phyloP scores from a whole-genome alignment of 2,329 filamentous ascomycete species.

The Colletotrichum sp. region DNA sequence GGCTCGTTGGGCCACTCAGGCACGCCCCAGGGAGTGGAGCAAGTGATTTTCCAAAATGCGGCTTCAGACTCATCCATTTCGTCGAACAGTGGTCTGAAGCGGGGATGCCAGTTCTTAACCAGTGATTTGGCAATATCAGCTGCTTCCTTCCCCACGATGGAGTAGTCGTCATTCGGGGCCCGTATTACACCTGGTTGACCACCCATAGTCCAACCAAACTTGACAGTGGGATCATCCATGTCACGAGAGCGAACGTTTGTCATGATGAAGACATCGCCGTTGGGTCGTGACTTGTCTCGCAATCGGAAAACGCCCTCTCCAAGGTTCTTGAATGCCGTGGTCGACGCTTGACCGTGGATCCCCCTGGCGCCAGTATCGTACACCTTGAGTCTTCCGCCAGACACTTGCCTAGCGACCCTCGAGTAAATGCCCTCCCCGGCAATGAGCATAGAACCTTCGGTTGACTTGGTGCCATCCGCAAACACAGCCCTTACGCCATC shows the following conservation, averaged over 20 bases:
- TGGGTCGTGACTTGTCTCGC: slow-evolving; percentile 49
- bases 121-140: neutral
- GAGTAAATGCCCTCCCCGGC: slow-evolving; percentile 69
- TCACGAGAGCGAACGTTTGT: slow-evolving; percentile 68
- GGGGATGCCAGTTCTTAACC: neutral
- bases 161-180: slow-evolving; percentile 64
- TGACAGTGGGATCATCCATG: slow-evolving; percentile 59
- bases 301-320: slow-evolving; percentile 69
- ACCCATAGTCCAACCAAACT: slow-evolving; percentile 70
- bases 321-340: slow-evolving; percentile 63
- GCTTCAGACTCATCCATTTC: neutral
- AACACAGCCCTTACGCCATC: slow-evolving; percentile 63
- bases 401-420: slow-evolving; percentile 64
- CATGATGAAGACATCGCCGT: slow-evolving; percentile 59
- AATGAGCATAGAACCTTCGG: slow-evolving; percentile 63
- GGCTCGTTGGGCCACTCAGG: slow-evolving; percentile 65
- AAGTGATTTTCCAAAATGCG: slow-evolving; percentile 72
- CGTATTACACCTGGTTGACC: slow-evolving; percentile 62
- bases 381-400: slow-evolving; percentile 40
- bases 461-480: slow-evolving; percentile 63
- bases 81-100: neutral
- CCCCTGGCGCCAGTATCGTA: slow-evolving; percentile 33
- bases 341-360: slow-evolving; percentile 70
- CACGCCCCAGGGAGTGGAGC: slow-evolving; percentile 63
- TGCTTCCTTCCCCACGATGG: slow-evolving; percentile 43